Percentiles rank a stretch among this genome's conserved stretches.
Conservation (phyloP, 2,329 filamentous ascomycete genomes). For the Cephalotrichum gorgonifer region DNA sequence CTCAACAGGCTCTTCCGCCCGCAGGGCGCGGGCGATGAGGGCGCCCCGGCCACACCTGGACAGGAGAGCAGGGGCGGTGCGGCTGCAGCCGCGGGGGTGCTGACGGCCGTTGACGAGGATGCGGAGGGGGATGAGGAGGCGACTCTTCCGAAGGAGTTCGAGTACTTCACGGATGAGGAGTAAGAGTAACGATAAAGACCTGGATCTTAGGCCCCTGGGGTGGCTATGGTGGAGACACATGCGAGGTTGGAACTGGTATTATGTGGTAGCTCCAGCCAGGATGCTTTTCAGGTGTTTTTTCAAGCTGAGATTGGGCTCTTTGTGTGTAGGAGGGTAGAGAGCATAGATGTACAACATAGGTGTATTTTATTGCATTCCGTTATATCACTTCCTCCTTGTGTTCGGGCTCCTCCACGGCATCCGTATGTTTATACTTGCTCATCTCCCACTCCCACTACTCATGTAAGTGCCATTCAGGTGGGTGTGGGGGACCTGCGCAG, state of each 20-base stretch:
- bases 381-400: neutral
- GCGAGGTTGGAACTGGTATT: too few relatives aligned
- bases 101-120: slow-evolving; percentile 84
- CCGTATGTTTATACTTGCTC: neutral
- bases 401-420: neutral
- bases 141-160: slow-evolving; percentile 59
- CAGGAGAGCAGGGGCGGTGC: slow-evolving; percentile 30
- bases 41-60: slow-evolving; percentile 12
- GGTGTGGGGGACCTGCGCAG: too few relatives aligned
- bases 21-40: slow-evolving; percentile 1
- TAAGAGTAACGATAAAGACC: slow-evolving; percentile 24
- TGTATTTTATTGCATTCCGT: neutral
- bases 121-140: slow-evolving; percentile 66
- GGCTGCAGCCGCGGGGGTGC: slow-evolving; percentile 61
- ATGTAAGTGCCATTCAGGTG: too few relatives aligned
- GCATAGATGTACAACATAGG: slow-evolving; percentile 5
- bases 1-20: slow-evolving; percentile 7
- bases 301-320: neutral
- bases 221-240: neutral
- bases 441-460: too few relatives aligned
- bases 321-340: neutral
- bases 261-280: too few relatives aligned
- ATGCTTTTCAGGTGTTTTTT: neutral
- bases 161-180: slow-evolving; percentile 64
- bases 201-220: too few relatives aligned